Evolutionary conservation across 306 rosid species (phyloP), one percentile per base, ranked within the genome.

Genomic region (Lathyrus tuberosus): DNA sequence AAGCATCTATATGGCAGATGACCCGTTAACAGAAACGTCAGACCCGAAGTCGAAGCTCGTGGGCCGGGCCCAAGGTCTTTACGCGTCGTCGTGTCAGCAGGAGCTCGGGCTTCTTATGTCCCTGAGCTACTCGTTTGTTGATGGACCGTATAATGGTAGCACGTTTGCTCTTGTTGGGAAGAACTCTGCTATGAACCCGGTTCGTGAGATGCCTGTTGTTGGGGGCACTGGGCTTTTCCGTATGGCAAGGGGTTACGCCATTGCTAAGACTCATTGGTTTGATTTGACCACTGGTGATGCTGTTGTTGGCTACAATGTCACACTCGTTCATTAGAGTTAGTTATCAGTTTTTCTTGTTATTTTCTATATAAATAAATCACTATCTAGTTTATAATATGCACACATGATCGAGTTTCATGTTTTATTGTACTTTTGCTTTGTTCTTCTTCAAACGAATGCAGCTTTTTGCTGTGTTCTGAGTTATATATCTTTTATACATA

Each of bases 141-240:
- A 88, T 0, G 96, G 95, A 3, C 48, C 62, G 8, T 85, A 87
- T 35, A 78, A 62, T 16, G 96, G 96, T 6, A 87, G 96, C 78
- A 81, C 93, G 0, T 71, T 92, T 10, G 59, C 86, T n/a, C 28
- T 92, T 46, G 4, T 88, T 33, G 98, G 96, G 1, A 84, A 82
- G 74, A 92, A 92, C 61, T 9, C 85, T 0, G 81, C 76, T 10
- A 0, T 85, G 78, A 73, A 82, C 51, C 79, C 65, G 0, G 81
- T 82, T 20, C 88, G 96, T 6, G 98, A 92, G 85, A 73, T 92
- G 86, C 75, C 98, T 1, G 17, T 92, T 3, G 92, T 92, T 3
- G 92, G 91, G 6, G 96, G 96, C 4, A 92, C 98, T 0, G 95
- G 96, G 3, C 14, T 86, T 5, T 92, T 89, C 81, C 89, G 91